Base-by-base conservation (phyloP, 2,329 filamentous ascomycete genomes). In the Diaporthe velutina region DNA sequence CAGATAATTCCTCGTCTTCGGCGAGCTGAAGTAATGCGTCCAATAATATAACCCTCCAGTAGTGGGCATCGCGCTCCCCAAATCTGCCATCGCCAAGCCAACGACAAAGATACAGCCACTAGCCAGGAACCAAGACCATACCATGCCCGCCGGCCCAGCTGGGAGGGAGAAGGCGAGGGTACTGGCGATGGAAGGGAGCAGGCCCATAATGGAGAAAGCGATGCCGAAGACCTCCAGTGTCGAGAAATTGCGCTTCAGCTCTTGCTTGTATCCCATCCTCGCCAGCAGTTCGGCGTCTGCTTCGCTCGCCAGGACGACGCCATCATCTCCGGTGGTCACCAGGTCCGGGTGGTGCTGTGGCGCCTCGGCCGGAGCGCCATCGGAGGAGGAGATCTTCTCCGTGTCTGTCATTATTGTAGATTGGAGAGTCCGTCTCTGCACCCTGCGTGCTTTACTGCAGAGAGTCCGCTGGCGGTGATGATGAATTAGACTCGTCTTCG, bases 161-260 rank as follows among this genome's bases (percentile, higher is more conserved):
- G 90, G 89, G 54, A 92, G 84, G 5, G 89, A 90, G 77, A 91
- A 92, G 0, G 88, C 80, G 17, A 92, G 81, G 0, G 90, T 91
- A 40, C 88, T 89, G 8, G 90, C 89, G 76, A 92, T 91, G 5
- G 90, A 91, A 1, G 90, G 90, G 1, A 92, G 82, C 9, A 92
- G 80, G 2, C 90, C 90, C 89, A 92, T 92, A 77, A 92, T 90
- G 78, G 86, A 87, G 75, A 90, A 90, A 3, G 88, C 88, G 74
- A 90, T 88, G 38, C 89, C 90, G 77, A 92, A 92, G 25, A 92
- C 86, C 79, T 92, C 89, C n/a, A 91, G 83, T 75, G 90, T 90
- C 4, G 88, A 89, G 79, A 92, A 92, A 77, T 91, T 91, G 25
- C 90, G 85, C 60, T 88, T 86, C 45, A 92, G 83, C 79, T 93